These are phyloP conservation scores for Tolypocladium endophyticum DNA, from an alignment of 2,329 filamentous ascomycete genomes.

Conservation along the genomic window DNA sequence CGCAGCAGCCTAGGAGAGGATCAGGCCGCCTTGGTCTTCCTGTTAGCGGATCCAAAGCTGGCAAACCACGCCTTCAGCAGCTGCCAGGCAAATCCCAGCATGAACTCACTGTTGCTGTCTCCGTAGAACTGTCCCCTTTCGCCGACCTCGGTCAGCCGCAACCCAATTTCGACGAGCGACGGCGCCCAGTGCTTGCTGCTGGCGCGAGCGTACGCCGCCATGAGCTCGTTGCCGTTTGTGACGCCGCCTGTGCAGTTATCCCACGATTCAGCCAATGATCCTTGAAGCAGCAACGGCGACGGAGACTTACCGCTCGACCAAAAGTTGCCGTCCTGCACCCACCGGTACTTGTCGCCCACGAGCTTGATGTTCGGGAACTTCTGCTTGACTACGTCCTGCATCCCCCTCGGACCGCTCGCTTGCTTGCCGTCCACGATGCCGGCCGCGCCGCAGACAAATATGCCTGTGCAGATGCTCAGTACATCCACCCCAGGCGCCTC, in stretches of 20 bases:
- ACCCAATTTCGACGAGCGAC: conserved; percentile 31
- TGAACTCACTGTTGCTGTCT: conserved; percentile 21
- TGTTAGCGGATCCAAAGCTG: background rate
- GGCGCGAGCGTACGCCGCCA: conserved; percentile 38
- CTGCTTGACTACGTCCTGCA: conserved; percentile 27
- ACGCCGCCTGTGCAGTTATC: conserved; percentile 30
- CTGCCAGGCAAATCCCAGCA: conserved; percentile 24
- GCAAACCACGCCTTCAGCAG: conserved; percentile 23
- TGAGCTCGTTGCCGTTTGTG: conserved; percentile 46
- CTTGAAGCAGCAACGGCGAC: background rate
- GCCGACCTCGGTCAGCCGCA: conserved; percentile 35
- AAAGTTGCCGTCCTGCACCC: conserved; percentile 41
- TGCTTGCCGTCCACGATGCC: conserved; percentile 34
- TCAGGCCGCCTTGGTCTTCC: background rate
- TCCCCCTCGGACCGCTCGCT: conserved; percentile 34
- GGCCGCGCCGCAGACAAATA: conserved; percentile 35
- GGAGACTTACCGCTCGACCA: conserved; percentile 41
- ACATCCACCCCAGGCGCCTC: conserved; percentile 30
- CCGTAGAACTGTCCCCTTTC: conserved; percentile 34
- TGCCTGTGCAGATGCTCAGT: conserved; percentile 40
- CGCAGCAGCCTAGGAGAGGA: background rate
- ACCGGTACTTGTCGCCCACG: conserved; percentile 35
- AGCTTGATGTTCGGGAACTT: conserved; percentile 29
- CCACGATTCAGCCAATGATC: background rate
- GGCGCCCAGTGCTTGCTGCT: conserved; percentile 30